A percentile compares a stretch with the other conserved stretches of the same genome.
phyloP scores from a whole-genome alignment of 2,329 filamentous ascomycete species.

The Apiospora rasikravindrae region DNA sequence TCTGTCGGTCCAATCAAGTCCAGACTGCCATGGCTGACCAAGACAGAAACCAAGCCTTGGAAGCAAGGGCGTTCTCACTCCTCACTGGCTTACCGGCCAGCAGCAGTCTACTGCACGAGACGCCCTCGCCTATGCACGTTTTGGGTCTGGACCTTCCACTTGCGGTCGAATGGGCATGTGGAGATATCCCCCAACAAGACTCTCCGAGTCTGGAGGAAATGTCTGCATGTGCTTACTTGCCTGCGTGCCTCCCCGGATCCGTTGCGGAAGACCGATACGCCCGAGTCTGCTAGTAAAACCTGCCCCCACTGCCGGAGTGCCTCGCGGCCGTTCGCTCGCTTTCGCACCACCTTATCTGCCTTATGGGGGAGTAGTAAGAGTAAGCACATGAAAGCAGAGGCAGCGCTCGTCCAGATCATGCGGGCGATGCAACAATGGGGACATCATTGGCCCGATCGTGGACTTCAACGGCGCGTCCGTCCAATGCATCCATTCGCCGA shows the following conservation, averaged over 20 bases:
- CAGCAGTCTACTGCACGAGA: not conserved
- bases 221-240: not conserved
- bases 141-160: conserved; percentile 6
- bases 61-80: not conserved
- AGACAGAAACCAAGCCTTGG: conserved; percentile 2
- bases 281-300: not conserved
- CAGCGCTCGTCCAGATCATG: not conserved
- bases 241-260: not conserved
- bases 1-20: not conserved
- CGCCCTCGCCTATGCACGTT: not conserved
- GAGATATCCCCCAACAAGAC: not conserved
- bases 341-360: not conserved
- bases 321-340: not conserved
- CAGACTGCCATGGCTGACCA: conserved; percentile 4
- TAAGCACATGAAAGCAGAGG: not conserved
- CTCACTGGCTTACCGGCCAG: not conserved
- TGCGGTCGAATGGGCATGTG: not conserved
- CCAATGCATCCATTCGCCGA: not conserved
- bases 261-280: conserved; percentile 6
- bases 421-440: not conserved
- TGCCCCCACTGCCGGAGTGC: not conserved
- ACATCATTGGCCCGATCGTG: not conserved
- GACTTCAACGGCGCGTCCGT: not conserved
- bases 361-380: not conserved
- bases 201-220: not conserved